Evolutionary conservation across 805 yeast genomes (phyloP).

Genomic region (Suhomyces prunicola): DNA sequence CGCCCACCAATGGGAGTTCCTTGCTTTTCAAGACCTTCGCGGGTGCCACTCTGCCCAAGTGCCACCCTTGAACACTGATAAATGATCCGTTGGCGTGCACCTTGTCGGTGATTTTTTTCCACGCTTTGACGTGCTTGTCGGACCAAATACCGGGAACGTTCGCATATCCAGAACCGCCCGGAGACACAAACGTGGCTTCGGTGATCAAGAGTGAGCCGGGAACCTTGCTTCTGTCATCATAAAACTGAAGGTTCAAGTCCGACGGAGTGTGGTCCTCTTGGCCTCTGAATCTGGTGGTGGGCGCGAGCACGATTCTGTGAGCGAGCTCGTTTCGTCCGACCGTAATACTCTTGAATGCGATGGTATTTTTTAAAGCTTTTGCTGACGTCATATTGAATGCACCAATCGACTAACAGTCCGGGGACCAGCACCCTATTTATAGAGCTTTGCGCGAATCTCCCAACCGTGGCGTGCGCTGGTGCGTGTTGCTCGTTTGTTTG

Average conservation of each 20-base stretch:
- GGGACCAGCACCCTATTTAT: background rate
- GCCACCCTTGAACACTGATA: slow-evolving; percentile 13
- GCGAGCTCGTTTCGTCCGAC: slow-evolving; percentile 35
- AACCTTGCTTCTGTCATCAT: slow-evolving; percentile 50
- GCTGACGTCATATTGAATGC: background rate
- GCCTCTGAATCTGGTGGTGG: slow-evolving; percentile 49
- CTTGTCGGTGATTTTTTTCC: slow-evolving; percentile 19
- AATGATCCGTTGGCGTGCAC: slow-evolving; percentile 13
- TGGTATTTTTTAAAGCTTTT: slow-evolving; percentile 22
- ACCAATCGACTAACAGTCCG: background rate
- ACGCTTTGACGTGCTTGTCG: slow-evolving; percentile 22
- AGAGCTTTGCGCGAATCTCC: background rate
- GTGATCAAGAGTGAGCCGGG: slow-evolving; percentile 59
- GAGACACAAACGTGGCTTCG: slow-evolving; percentile 56
- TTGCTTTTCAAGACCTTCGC: slow-evolving; percentile 35
- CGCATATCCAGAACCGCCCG: slow-evolving; percentile 21
- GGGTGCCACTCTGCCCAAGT: slow-evolving; percentile 22
- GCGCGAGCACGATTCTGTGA: slow-evolving; percentile 48
- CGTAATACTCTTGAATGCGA: slow-evolving; percentile 43
- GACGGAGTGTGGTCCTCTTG: slow-evolving; percentile 40
- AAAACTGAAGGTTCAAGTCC: slow-evolving; percentile 49
- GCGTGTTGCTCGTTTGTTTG: background rate
- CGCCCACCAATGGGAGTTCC: slow-evolving; percentile 37
- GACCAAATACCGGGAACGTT: slow-evolving; percentile 16
- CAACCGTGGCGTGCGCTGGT: background rate